Conservation (phyloP, 257 asterid genomes). For the Asclepias syriaca region DNA sequence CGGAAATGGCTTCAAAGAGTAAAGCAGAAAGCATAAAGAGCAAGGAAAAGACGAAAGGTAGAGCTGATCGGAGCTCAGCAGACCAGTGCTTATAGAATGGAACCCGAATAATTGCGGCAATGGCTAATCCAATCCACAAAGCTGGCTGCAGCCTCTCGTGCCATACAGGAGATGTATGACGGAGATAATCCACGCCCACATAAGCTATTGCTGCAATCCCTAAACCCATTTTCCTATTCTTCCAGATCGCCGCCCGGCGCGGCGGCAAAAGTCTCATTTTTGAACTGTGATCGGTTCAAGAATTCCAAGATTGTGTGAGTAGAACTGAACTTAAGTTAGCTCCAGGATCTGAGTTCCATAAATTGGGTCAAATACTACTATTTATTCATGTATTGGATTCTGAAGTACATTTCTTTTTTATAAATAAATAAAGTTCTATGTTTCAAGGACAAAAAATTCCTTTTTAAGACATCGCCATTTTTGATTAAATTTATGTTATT, state of each 20-base stretch:
- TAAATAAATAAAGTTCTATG: no score
- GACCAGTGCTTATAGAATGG: conserved; percentile 84
- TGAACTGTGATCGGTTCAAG: not conserved
- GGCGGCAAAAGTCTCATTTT: conserved; percentile 28
- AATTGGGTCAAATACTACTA: no score
- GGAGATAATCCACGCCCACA: conserved; percentile 73
- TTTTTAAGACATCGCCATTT: no score
- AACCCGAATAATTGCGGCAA: conserved; percentile 65
- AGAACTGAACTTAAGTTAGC: not conserved
- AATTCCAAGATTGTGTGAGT: not conserved
- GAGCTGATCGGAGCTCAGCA: conserved; percentile 71
- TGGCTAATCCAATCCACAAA: conserved; percentile 62
- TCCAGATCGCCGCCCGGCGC: conserved; percentile 24
- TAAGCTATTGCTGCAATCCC: conserved; percentile 83
- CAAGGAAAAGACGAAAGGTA: conserved; percentile 70
- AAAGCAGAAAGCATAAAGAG: conserved; percentile 75
- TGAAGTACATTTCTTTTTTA: no score
- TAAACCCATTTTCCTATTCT: conserved; percentile 39
- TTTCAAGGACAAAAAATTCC: no score
- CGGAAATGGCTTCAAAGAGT: conserved; percentile 75
- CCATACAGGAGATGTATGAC: conserved; percentile 84
- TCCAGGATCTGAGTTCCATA: not conserved
- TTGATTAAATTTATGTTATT: no score
- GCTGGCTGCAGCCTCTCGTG: conserved; percentile 80
- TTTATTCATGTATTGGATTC: no score